These are phyloP conservation scores for Penicillium steckii DNA, from an alignment of 495 filamentous ascomycete species.

Conservation along the genomic window DNA sequence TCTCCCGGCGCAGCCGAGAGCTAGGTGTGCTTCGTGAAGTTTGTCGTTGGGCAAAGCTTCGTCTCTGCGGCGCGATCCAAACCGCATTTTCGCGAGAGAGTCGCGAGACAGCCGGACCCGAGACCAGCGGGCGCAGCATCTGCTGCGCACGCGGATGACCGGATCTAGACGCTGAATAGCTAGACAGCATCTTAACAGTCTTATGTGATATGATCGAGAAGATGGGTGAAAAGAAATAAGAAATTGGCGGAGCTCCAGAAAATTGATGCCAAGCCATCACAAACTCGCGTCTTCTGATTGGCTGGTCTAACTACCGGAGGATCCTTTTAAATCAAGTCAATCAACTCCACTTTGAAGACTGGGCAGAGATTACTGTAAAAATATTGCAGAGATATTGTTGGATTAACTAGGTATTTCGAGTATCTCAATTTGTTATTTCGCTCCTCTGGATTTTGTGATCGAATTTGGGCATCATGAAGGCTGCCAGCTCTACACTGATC, in stretches of 20 bases:
- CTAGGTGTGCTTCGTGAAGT: slow-evolving; percentile 1
- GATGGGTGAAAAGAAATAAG: slow-evolving; percentile 14
- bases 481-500: too few relatives aligned
- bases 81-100: slow-evolving; percentile 29
- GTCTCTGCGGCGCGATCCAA: slow-evolving; percentile 17
- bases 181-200: slow-evolving; percentile 35
- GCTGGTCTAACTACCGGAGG: slow-evolving; percentile 8
- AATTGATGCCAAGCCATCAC: slow-evolving; percentile 38
- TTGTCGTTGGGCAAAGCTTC: slow-evolving; percentile 11
- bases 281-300: slow-evolving; percentile 33
- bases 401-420: too few relatives aligned
- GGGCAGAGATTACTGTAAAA: slow-evolving; percentile 45
- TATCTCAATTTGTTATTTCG: too few relatives aligned
- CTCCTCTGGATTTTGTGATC: too few relatives aligned
- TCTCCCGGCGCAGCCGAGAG: not conserved
- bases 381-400: too few relatives aligned
- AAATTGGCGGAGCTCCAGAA: slow-evolving; percentile 23
- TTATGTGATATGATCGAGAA: not conserved
- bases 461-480: too few relatives aligned
- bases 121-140: slow-evolving; percentile 22
- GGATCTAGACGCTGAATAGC: slow-evolving; percentile 30
- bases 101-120: slow-evolving; percentile 23
- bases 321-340: not conserved
- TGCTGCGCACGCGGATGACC: slow-evolving; percentile 27
- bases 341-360: not conserved